These are phyloP conservation scores for Solanum ossicruentum DNA, from an alignment of 257 asterid genomes.

Conservation along the genomic window DNA sequence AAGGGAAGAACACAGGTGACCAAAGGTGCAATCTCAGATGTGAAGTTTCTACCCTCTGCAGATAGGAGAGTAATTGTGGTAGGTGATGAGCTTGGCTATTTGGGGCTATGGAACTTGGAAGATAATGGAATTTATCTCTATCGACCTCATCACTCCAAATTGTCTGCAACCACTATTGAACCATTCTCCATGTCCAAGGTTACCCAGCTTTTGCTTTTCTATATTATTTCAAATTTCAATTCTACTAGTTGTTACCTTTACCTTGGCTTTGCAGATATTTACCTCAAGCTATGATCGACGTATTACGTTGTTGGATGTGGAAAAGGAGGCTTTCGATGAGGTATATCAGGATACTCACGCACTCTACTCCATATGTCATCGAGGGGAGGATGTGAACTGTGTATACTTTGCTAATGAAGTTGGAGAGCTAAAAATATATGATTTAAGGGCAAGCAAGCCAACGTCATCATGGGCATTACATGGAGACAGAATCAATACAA, in stretches of 20 bases:
- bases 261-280: slow-evolving; percentile 44
- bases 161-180: slow-evolving; percentile 54
- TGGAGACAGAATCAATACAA: slow-evolving; percentile 49
- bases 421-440: slow-evolving; percentile 49
- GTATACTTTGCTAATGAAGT: slow-evolving; percentile 46
- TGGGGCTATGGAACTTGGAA: slow-evolving; percentile 69
- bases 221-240: background rate
- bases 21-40: slow-evolving; percentile 51
- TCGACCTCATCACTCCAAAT: slow-evolving; percentile 59
- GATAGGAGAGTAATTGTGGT: slow-evolving; percentile 47
- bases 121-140: slow-evolving; percentile 52
- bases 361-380: slow-evolving; percentile 37
- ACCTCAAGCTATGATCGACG: slow-evolving; percentile 68
- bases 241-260: no score
- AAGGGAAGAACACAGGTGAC: slow-evolving; percentile 56
- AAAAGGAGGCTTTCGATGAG: slow-evolving; percentile 62
- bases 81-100: slow-evolving; percentile 65
- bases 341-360: slow-evolving; percentile 29
- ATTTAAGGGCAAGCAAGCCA: slow-evolving; percentile 50
- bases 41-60: slow-evolving; percentile 51
- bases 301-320: slow-evolving; percentile 63
- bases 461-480: slow-evolving; percentile 37
- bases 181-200: slow-evolving; percentile 66
- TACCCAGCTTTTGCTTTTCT: background rate
- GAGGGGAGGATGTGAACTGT: slow-evolving; percentile 29